phyloP scores from a whole-genome alignment of 2,329 filamentous ascomycete genomes.

The Penicillium sclerotigenum region DNA sequence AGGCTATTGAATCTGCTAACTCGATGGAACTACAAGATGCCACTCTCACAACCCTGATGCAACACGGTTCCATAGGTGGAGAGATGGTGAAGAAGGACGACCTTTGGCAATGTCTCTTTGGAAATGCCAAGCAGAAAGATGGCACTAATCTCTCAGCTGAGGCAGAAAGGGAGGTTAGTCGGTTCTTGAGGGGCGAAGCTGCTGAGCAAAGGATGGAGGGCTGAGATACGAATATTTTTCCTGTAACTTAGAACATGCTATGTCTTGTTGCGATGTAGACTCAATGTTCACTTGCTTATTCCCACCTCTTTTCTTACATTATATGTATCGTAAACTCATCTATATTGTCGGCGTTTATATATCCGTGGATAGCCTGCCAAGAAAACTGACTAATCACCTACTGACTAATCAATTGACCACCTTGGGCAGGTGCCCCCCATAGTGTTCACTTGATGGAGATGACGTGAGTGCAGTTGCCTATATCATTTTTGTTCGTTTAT shows the following conservation, averaged over 20 bases:
- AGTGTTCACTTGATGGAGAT: not conserved
- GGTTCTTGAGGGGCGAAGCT: slow-evolving; percentile 54
- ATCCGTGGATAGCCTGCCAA: no score
- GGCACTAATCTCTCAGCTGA: slow-evolving; percentile 15
- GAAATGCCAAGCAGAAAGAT: slow-evolving; percentile 44
- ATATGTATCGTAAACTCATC: not conserved
- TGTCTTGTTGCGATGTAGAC: not conserved
- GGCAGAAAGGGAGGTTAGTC: slow-evolving; percentile 46
- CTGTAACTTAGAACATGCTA: not conserved
- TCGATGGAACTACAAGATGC: slow-evolving; percentile 77
- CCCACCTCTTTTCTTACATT: not conserved
- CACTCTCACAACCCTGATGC: slow-evolving; percentile 66
- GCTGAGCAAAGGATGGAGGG: slow-evolving; percentile 46
- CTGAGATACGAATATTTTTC: not conserved
- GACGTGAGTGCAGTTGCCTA: slow-evolving; percentile 12
- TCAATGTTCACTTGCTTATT: not conserved
- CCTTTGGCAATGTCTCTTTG: slow-evolving; percentile 87
- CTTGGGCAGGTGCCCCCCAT: not conserved
- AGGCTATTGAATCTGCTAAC: slow-evolving; percentile 75
- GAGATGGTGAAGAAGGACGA: slow-evolving; percentile 77
- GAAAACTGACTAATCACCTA: not conserved
- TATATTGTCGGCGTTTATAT: no score
- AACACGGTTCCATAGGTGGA: slow-evolving; percentile 66
- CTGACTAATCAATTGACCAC: slow-evolving; percentile 2
- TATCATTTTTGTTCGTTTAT: not conserved